Evolutionary conservation across 345 rosid genomes (phyloP), one percentile per base, ranked within the genome.

Genomic region (Mercurialis annua): DNA sequence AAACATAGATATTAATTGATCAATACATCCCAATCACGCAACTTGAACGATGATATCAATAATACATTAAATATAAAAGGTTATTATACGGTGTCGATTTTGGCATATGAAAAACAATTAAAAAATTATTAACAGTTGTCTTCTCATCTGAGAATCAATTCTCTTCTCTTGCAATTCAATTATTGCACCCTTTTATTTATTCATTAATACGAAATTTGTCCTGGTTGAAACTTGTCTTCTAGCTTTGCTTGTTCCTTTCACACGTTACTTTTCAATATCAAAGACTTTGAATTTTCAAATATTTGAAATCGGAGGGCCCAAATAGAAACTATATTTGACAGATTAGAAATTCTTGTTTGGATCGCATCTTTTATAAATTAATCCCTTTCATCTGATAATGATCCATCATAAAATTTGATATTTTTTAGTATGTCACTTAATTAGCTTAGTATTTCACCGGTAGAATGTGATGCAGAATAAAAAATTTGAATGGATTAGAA

Each of bases 41-140:
- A 20, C 6, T 6, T 20, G 26, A 14, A 20, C 14, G n/a, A n/a
- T n/a, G n/a, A n/a, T n/a, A n/a, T n/a, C n/a, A n/a, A n/a, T n/a
- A n/a, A n/a, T n/a, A n/a, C n/a, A n/a, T n/a, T n/a, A n/a, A n/a
- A n/a, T n/a, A n/a, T n/a, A n/a, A n/a, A n/a, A n/a, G n/a, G n/a
- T n/a, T n/a, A n/a, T n/a, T n/a, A 55, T 55, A 21, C 60, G 38
- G 48, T 21, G 48, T 59, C 64, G 64, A 38, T 59, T 59, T 36
- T 38, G 5, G 64, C 64, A 59, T 59, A 59, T 58, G 10, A 24
- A 11, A 16, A 56, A 12, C 56, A 18, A 20, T 50, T 50, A 50
- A 50, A 20, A 1, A 47, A 47, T 49, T 50, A 50, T 4, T n/a
- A 6, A 27, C 24, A 12, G 10, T 21, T 2, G 11, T 15, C 26